Evolutionary conservation across 1,284 basidiomycete genomes (phyloP).

Genomic region (Puccinia hordei): DNA sequence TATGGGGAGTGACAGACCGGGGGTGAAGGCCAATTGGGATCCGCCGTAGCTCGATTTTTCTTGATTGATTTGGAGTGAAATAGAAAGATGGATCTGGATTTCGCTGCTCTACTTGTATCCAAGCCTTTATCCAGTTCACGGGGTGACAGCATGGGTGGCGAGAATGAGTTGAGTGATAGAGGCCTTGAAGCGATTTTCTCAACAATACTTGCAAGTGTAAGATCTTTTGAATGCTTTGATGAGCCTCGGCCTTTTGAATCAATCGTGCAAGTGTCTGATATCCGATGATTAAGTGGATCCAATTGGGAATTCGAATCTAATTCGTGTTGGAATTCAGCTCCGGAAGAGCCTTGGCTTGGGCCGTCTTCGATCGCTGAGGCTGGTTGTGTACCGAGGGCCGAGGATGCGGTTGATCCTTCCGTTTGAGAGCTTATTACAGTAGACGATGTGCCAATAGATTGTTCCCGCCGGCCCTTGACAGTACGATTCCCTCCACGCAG

Average conservation of each 20-base stretch:
- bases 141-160: background rate
- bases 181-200: background rate
- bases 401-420: background rate
- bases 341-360: background rate
- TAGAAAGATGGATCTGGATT: background rate
- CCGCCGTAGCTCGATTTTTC: background rate
- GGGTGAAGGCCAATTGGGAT: background rate
- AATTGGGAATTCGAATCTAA: no score
- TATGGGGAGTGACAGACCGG: no score
- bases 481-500: slow-evolving; percentile 17
- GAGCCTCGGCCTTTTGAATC: background rate
- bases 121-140: background rate
- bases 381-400: background rate
- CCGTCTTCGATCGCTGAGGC: background rate
- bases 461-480: background rate
- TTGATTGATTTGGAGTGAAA: background rate
- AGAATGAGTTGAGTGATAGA: background rate
- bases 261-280: background rate
- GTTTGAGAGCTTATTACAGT: background rate
- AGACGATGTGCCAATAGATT: background rate
- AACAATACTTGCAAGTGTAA: background rate
- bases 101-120: background rate
- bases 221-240: background rate
- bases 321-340: no score
- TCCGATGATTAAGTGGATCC: no score